Base-by-base conservation (phyloP, 2,329 filamentous ascomycete genomes). In the Rasamsonia emersonii region DNA sequence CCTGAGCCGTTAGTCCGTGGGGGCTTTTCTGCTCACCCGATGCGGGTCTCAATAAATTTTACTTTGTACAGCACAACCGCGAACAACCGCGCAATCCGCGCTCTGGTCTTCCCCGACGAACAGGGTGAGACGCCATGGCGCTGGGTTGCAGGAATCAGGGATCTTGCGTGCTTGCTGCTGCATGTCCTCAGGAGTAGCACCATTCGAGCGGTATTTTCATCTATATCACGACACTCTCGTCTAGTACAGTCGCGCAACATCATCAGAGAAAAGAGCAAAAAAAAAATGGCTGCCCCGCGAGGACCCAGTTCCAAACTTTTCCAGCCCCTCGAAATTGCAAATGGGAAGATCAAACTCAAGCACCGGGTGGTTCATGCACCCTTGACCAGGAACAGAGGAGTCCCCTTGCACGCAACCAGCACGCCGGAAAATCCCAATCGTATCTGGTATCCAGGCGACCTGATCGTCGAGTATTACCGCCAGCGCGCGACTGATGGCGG, bases 301-400 rank as follows among this genome's bases (percentile, higher is more conserved):
- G 14, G 9, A 5, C 28, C n/a, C 16, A 32, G 10, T 36, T 59
- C 53, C 40, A 61, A 40, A 44, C 58, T 68, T 21, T 70, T 68
- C 42, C 47, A 53, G 33, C 62, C 66, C 4, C 42, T 68, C 33
- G 44, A 54, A 18, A 56, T 68, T 28, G 58, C 64, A 37, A 64
- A 65, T 49, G 63, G 70, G 38, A 62, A 62, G 25, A 58, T 68
- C 25, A 50, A 50, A 7, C 62, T 77, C 18, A 56, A 63, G 29
- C 70, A 75, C 42, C 65, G 72, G 32, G 52, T 75, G 15, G 56
- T 70, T 26, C 48, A 68, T 41, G 66, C 70, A 1, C 67, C 73
- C 2, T 49, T 75, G 34, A 75, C 71, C 4, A 64, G 72, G 11
- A 68, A 68, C 42, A 63, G 72, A 16, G 67, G 67, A 11, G 64